Evolutionary conservation across 768 basidiomycete genomes (phyloP), one percentile per base, ranked within the genome.

Genomic region (Trametes maxima): DNA sequence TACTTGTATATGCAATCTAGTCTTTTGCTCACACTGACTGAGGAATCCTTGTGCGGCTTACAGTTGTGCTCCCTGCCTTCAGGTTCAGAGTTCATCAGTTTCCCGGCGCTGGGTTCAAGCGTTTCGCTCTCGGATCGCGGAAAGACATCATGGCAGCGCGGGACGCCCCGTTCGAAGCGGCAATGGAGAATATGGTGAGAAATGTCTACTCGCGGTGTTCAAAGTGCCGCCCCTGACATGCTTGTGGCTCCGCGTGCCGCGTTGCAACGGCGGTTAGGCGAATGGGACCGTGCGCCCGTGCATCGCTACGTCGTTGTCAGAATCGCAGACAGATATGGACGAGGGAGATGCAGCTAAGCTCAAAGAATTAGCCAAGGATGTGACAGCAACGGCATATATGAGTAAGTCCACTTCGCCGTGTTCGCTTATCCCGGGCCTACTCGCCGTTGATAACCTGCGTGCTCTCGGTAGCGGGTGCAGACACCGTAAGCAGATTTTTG

Each of bases 401-500:
- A 48, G 55, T 57, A 28, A 24, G 55, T 48, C n/a, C n/a, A n/a
- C n/a, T n/a, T n/a, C n/a, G n/a, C n/a, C n/a, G n/a, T n/a, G n/a
- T n/a, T n/a, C n/a, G n/a, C n/a, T n/a, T n/a, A n/a, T n/a, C n/a
- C n/a, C n/a, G n/a, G n/a, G n/a, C n/a, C n/a, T n/a, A n/a, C n/a
- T n/a, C n/a, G n/a, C n/a, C n/a, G n/a, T n/a, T 24, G 17, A 4
- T 25, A 5, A 2, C n/a, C n/a, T n/a, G 10, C 5, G 43, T 0
- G 22, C 19, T 2, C 28, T 25, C 16, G 13, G 19, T 58, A 64
- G 82, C 80, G 19, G 85, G 85, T 61, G 76, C 80, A 40, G 87
- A 89, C 66, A 87, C 85, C 0, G 86, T 86, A 50, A 65, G 74
- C 43, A n/a, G 3, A 14, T 13, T 44, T n/a, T 21, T 10, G 17